A percentile compares a stretch with the other conserved stretches of the same genome.
These are phyloP conservation scores for Retiboletus flavoniger DNA, from an alignment of 1,284 basidiomycete species.

Conservation along the genomic window DNA sequence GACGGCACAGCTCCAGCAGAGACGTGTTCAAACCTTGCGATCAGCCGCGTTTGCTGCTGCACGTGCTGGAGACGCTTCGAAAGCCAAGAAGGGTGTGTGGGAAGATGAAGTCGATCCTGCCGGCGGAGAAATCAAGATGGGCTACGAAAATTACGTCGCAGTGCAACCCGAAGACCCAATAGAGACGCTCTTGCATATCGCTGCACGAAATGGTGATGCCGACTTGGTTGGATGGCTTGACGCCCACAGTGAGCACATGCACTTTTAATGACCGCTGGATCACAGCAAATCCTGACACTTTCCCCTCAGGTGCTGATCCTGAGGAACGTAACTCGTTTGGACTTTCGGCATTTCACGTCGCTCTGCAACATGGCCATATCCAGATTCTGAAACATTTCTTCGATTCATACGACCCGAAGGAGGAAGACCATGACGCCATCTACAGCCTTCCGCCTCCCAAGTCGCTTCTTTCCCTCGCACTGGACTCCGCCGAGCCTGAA, in stretches of 20 bases:
- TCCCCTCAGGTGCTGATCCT: slow-evolving; percentile 57
- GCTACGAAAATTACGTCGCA: slow-evolving; percentile 53
- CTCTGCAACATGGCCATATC: slow-evolving; percentile 52
- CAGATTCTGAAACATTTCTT: slow-evolving; percentile 57
- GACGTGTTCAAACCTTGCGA: slow-evolving; percentile 53
- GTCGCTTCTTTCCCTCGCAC: slow-evolving; percentile 53
- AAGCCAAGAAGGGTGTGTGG: slow-evolving; percentile 64
- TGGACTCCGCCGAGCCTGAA: slow-evolving; percentile 59
- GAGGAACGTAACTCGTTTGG: slow-evolving; percentile 62
- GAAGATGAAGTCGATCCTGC: slow-evolving; percentile 67
- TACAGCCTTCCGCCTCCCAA: slow-evolving; percentile 43
- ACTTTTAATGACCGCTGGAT: slow-evolving; percentile 22
- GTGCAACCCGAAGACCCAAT: slow-evolving; percentile 48
- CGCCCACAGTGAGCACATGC: slow-evolving; percentile 54
- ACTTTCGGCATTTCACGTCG: slow-evolving; percentile 64
- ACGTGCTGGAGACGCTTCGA: slow-evolving; percentile 47
- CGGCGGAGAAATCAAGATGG: slow-evolving; percentile 62
- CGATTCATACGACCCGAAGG: slow-evolving; percentile 50
- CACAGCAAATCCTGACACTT: slow-evolving; percentile 22
- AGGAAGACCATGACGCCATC: slow-evolving; percentile 46
- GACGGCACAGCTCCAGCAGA: slow-evolving; percentile 44
- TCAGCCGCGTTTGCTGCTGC: slow-evolving; percentile 64
- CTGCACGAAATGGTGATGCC: slow-evolving; percentile 49
- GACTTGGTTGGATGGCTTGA: slow-evolving; percentile 67
- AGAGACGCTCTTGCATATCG: slow-evolving; percentile 70